Evolutionary conservation across 768 basidiomycete species (phyloP).

Genomic region (Clitopilus hobsonii): DNA sequence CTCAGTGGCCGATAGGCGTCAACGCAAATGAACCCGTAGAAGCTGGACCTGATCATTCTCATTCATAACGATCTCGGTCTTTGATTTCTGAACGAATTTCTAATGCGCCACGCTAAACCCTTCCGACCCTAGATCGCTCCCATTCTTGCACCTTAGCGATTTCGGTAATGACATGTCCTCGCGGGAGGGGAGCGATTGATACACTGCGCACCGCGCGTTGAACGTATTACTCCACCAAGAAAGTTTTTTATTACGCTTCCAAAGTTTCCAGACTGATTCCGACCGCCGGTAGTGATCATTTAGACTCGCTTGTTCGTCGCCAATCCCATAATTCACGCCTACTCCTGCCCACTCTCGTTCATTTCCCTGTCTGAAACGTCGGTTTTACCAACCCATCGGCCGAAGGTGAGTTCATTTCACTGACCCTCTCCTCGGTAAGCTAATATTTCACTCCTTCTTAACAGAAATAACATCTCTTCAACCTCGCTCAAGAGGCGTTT

Average conservation of each 20-base stretch:
- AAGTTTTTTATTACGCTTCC: neutral
- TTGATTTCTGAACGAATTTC: neutral
- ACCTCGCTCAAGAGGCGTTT: neutral
- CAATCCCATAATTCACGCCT: neutral
- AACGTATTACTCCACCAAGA: neutral
- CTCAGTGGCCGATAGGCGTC: no score
- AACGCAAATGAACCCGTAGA: no score
- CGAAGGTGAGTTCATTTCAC: neutral
- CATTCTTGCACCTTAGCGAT: neutral
- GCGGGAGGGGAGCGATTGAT: neutral
- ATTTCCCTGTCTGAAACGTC: neutral
- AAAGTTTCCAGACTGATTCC: no score
- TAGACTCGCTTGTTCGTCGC: neutral
- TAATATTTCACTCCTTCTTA: neutral
- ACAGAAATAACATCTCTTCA: neutral
- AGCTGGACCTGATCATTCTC: no score
- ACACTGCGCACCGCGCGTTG: neutral
- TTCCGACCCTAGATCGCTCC: neutral
- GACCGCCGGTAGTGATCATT: no score
- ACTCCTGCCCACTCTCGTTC: neutral
- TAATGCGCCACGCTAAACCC: neutral
- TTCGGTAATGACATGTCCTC: neutral
- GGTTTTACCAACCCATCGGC: neutral
- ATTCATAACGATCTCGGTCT: neutral
- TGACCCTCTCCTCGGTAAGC: neutral